phyloP scores from a whole-genome alignment of 176 grass and related monocot species.

The Poa annua region DNA sequence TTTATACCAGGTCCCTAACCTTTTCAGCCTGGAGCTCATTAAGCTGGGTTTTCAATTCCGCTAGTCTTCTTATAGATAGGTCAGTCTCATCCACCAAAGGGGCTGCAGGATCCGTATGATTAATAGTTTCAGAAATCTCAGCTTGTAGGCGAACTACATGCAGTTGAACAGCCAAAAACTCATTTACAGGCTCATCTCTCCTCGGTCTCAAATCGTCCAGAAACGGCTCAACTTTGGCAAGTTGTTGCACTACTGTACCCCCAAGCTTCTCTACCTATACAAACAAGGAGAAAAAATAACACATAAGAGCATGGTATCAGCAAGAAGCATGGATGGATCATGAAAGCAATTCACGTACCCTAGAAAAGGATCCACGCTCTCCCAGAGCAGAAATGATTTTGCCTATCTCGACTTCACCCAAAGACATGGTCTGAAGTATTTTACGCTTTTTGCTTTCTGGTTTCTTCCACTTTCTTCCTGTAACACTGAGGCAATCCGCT shows the following conservation, averaged over 20 bases:
- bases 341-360: slow-evolving; percentile 49
- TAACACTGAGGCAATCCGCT: slow-evolving; percentile 83
- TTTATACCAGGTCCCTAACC: slow-evolving; percentile 41
- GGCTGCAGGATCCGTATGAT: slow-evolving; percentile 49
- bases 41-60: slow-evolving; percentile 62
- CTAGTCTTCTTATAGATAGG: slow-evolving; percentile 61
- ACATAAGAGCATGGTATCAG: slow-evolving; percentile 5
- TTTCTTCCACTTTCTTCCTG: slow-evolving; percentile 61
- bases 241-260: slow-evolving; percentile 70
- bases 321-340: not conserved
- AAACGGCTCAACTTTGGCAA: slow-evolving; percentile 63
- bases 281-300: slow-evolving; percentile 2
- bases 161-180: slow-evolving; percentile 57
- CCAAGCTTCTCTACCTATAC: slow-evolving; percentile 68
- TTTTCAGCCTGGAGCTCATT: slow-evolving; percentile 79
- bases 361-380: slow-evolving; percentile 70
- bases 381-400: slow-evolving; percentile 73
- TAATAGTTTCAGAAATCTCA: slow-evolving; percentile 70
- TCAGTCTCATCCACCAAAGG: slow-evolving; percentile 62
- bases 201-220: slow-evolving; percentile 65
- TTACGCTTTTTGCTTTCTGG: slow-evolving; percentile 64
- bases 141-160: slow-evolving; percentile 62
- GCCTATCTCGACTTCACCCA: slow-evolving; percentile 66
- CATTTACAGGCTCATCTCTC: slow-evolving; percentile 68
- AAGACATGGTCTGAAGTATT: slow-evolving; percentile 55